Percentiles rank a stretch among this genome's conserved stretches.
phyloP scores from a whole-genome alignment of 148 eudicot species.

The Fagopyrum homotropicum region DNA sequence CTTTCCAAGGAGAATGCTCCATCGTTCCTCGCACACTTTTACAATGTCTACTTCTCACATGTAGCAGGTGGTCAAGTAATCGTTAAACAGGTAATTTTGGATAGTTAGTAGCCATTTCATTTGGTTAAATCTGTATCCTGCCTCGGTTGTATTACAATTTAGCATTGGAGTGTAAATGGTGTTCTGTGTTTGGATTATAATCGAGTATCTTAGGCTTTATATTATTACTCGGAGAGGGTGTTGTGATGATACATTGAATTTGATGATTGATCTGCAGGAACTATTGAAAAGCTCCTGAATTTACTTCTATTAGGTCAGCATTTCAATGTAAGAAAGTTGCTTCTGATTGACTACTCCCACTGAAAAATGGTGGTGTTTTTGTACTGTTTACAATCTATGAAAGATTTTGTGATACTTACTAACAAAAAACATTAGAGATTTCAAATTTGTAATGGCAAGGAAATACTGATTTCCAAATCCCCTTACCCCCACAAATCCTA shows the following conservation, averaged over 20 bases:
- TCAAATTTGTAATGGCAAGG: background rate
- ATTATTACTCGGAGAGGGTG: no score
- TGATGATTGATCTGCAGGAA: background rate
- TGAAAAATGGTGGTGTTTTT: background rate
- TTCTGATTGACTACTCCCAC: background rate
- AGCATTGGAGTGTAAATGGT: no score
- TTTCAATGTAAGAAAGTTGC: background rate
- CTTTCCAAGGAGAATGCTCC: conserved; percentile 58
- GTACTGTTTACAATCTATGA: background rate
- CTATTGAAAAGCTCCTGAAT: no score
- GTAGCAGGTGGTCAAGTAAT: conserved; percentile 91
- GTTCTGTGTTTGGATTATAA: background rate
- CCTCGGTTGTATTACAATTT: background rate
- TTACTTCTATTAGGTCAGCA: background rate
- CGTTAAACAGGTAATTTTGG: conserved; percentile 55
- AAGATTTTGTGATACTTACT: background rate
- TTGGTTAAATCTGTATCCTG: background rate
- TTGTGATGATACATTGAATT: background rate
- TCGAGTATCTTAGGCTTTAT: background rate
- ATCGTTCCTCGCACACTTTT: conserved; percentile 68
- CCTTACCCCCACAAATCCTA: background rate
- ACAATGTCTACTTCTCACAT: conserved; percentile 88
- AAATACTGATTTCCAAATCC: background rate
- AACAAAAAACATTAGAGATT: background rate
- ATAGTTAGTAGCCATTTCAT: background rate